Percentiles rank a stretch among this genome's conserved stretches.
These are phyloP conservation scores for Plasmodium blacklocki DNA, from an alignment of 169 alveolate genomes.

Conservation along the genomic window DNA sequence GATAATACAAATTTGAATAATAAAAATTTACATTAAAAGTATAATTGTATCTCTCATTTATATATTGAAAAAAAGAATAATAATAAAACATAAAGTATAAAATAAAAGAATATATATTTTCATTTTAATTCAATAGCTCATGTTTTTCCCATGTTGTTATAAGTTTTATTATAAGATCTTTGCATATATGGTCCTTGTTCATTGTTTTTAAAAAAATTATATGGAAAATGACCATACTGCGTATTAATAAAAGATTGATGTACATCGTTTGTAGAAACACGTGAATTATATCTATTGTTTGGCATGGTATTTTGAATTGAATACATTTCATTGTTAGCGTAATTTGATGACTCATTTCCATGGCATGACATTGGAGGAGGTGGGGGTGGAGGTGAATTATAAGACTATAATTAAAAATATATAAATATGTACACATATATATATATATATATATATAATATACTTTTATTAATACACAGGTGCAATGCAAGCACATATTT, in stretches of 20 bases:
- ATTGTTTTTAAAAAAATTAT: constrained; percentile 59
- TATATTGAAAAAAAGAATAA: too few species aligned
- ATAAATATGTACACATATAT: not conserved
- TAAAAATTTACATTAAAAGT: not conserved
- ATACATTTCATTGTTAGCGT: constrained; percentile 42
- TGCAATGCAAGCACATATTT: not conserved
- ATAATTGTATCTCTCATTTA: too few species aligned
- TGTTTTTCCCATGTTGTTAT: constrained; percentile 71
- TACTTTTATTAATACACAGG: not conserved
- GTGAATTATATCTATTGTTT: constrained; percentile 49
- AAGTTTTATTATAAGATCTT: constrained; percentile 53
- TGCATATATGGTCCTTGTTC: constrained; percentile 67
- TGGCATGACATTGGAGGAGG: constrained; percentile 75
- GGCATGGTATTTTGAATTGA: constrained; percentile 39
- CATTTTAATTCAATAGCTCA: not conserved
- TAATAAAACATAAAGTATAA: not conserved
- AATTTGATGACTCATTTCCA: constrained; percentile 58
- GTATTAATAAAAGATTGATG: constrained; percentile 55
- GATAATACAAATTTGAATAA: not conserved
- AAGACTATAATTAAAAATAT: constrained; percentile 29
- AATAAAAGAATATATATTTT: not conserved
- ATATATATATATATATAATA: not conserved
- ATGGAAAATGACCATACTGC: constrained; percentile 66
- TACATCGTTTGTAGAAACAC: constrained; percentile 46
- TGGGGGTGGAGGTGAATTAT: constrained; percentile 69